phyloP scores from a whole-genome alignment of 495 filamentous ascomycete genomes.

The Aspergillus sparsus region DNA sequence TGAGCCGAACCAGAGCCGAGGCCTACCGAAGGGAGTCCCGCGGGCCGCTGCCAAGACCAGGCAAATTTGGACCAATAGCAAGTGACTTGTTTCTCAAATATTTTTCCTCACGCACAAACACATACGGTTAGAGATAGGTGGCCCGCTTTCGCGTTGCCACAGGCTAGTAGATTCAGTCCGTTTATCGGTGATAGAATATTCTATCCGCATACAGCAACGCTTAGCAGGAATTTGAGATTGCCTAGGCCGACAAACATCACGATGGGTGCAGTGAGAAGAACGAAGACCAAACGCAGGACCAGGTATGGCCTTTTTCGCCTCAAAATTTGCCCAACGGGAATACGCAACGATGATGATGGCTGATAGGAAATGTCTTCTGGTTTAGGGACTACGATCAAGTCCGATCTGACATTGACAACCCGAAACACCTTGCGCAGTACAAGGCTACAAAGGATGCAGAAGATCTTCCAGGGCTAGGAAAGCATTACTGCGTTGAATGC shows the following conservation, averaged over 20 bases:
- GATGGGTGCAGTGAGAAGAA: slow-evolving; percentile 58
- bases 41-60: slow-evolving; percentile 49
- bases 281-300: slow-evolving; percentile 61
- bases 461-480: slow-evolving; percentile 81
- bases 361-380: neutral
- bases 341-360: neutral
- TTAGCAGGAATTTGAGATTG: slow-evolving; percentile 19
- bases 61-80: slow-evolving; percentile 35
- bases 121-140: slow-evolving; percentile 33
- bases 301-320: slow-evolving; percentile 43
- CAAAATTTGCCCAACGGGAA: neutral
- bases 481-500: slow-evolving; percentile 88
- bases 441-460: slow-evolving; percentile 77
- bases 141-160: slow-evolving; percentile 36
- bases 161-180: slow-evolving; percentile 37
- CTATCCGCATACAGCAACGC: slow-evolving; percentile 27
- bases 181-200: slow-evolving; percentile 44
- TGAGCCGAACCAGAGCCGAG: slow-evolving; percentile 50
- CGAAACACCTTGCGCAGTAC: slow-evolving; percentile 75
- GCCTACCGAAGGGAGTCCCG: slow-evolving; percentile 60
- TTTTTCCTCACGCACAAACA: slow-evolving; percentile 32
- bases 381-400: slow-evolving; percentile 86
- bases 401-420: slow-evolving; percentile 70
- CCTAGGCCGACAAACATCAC: slow-evolving; percentile 31
- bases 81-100: slow-evolving; percentile 31